Base-by-base conservation (phyloP, 208 protist species). In the Porcisia hertigi region DNA sequence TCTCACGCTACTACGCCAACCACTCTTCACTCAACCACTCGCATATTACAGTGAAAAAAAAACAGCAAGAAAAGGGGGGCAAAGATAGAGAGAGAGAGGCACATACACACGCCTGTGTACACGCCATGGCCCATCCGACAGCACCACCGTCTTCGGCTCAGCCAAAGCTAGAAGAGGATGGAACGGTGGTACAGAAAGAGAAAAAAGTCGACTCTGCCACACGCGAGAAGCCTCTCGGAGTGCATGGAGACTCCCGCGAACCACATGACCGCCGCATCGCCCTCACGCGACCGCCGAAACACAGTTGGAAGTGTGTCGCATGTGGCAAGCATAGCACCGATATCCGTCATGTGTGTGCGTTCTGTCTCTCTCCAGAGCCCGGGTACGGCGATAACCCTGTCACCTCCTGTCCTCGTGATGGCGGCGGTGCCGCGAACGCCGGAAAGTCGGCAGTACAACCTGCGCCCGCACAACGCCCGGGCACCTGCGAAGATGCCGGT, bases 181-280 rank as follows among this genome's bases (percentile, higher is more conserved):
- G 79, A 6, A 66, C 75, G 12, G 47, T 84, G 11, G 80, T 92
- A 49, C 81, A 84, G 69, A 70, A 69, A 4, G 87, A 87, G 69
- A 92, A 92, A 76, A 60, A 79, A 43, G 71, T 80, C n/a, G 87
- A 92, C 73, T 75, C 84, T 14, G 80, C 77, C 39, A 86, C 85
- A 5, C 84, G 82, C 11, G 76, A 84, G 75, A 62, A 81, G 36
- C 81, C 87, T 36, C 75, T 84, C 20, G 70, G 82, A 43, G 64
- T 86, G n/a, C 87, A 88, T 58, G 86, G 86, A 62, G 76, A 79
- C 53, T 79, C 78, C 30, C 73, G 82, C 34, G 72, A 57, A n/a
- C 60, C 73, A 14, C 58, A 76, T 12, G 41, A 64, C 11, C 65
- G 73, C 20, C 67, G 64, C 20, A 76, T 88, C 60, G 64, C 78